Evolutionary conservation across 2,329 filamentous ascomycete genomes (phyloP), one percentile per base, ranked within the genome.

Genomic region (Talaromyces amestolkiae): DNA sequence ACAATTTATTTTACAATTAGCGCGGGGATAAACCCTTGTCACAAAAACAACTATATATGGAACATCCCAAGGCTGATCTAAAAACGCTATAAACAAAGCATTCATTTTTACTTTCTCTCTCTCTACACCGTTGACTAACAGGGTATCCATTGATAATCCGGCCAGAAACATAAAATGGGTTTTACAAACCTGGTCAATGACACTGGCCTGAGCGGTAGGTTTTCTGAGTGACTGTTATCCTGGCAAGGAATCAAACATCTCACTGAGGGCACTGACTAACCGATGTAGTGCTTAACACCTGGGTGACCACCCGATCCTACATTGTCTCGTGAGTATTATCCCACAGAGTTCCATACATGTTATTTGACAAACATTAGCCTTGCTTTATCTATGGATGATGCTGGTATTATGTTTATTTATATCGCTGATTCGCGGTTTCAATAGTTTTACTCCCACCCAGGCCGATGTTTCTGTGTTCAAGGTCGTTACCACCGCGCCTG

Each of bases 401-500:
- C n/a, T n/a, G n/a, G n/a, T n/a, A n/a, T 41, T 8, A 3, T 13
- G 5, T 11, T 8, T 11, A 8, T 3, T 13, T 41, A 41, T 15
- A n/a, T 11, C 4, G 9, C 47, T 51, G 31, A 51, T 31, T 27
- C 47, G n/a, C 9, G n/a, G 47, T 60, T 49, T 67, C 39, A 56
- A 68, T 49, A 89, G 87, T 75, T 83, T 87, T 77, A 77, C 80
- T 69, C 90, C 93, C 75, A 92, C 92, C 75, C 95, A 99, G 86
- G 95, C 94, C 83, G 95, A 99, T 85, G 94, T 96, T 76, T 91
- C 90, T 81, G 88, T 88, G 84, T 98, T 91, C 91, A 96, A 98
- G 88, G 91, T 91, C 76, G 81, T 97, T 79, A 89, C 85, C 76
- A 82, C 85, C 73, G 81, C 87, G 67, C 94, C 95, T 74, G 88